Conservation (phyloP, 2,329 filamentous ascomycete genomes). For the Fragosphaeria purpurea region DNA sequence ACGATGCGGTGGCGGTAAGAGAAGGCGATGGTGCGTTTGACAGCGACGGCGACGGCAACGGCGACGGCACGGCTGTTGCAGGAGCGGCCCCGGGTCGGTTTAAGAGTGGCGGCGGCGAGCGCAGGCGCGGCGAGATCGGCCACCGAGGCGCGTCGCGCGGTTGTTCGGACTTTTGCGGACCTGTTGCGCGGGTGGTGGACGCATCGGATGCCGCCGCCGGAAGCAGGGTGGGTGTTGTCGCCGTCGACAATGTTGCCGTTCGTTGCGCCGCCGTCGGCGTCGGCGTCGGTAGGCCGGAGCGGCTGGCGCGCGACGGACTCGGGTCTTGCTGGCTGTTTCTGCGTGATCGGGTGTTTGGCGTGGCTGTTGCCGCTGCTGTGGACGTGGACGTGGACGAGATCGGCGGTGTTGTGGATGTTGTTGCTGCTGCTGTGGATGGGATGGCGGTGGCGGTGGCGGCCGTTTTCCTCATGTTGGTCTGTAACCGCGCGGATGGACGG, state of each 20-base stretch:
- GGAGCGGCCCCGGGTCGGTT: constrained; percentile 24
- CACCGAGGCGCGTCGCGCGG: constrained; percentile 54
- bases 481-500: constrained; percentile 25
- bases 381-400: neutral
- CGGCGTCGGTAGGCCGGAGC: constrained; percentile 46
- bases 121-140: constrained; percentile 67
- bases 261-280: constrained; percentile 55
- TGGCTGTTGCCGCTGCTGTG: neutral
- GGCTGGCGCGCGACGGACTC: constrained; percentile 47
- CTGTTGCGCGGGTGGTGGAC: constrained; percentile 47
- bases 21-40: constrained; percentile 7
- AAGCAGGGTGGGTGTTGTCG: constrained; percentile 56
- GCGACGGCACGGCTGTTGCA: neutral
- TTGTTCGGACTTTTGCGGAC: constrained; percentile 53
- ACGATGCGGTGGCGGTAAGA: constrained; percentile 29
- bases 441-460: constrained; percentile 17
- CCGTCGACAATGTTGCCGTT: constrained; percentile 48
- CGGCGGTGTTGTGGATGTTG: neutral
- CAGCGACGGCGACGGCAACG: neutral
- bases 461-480: constrained; percentile 12
- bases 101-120: constrained; percentile 59
- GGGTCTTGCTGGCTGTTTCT: constrained; percentile 56
- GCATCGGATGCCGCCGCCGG: constrained; percentile 47
- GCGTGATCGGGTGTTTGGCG: constrained; percentile 38
- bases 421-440: neutral